Base-by-base conservation (phyloP, 73 alveolate genomes). In the Paramecium bursaria region DNA sequence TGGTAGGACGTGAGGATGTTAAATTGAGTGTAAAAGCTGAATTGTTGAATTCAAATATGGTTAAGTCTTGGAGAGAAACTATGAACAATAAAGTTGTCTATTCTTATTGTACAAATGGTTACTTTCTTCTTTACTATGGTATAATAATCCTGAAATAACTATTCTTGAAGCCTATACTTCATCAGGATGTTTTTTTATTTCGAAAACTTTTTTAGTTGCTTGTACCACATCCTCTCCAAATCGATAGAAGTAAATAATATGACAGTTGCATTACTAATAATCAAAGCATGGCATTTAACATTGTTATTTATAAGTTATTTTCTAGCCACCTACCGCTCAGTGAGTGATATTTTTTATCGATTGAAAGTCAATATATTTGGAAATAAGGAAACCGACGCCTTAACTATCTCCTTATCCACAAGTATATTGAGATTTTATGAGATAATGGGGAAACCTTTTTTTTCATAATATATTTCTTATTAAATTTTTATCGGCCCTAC, bases 131-230 rank as follows among this genome's bases (percentile, higher is more conserved):
- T 67, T 3, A 42, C 21, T 3, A 67, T 67, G 11, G 82, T 21
- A 13, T 35, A 67, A 42, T 25, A 67, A 21, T 67, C 55, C 23
- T 67, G 42, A 30, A 67, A 67, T 17, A 67, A 10, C 46, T 67
- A 10, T 19, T 67, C 82, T 26, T 67, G 11, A 9, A 67, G 82
- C 10, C 82, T 44, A 67, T 67, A 67, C 15, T 67, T 67, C 57
- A 67, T 26, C 19, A 67, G 25, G 14, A 67, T 11, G 39, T 67
- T 67, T 31, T 42, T 67, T 47, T 25, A 25, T 1, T 39, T 67
- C n/a, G 60, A 67, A 42, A 33, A 67, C 44, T 67, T 26, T 14
- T 67, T 67, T 17, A 67, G 26, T 35, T 67, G 21, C 22, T 35
- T 35, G 19, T 67, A 67, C 82, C 82, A 67, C 17, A 25, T 35